Evolutionary conservation across 495 filamentous ascomycete genomes (phyloP).

Genomic region (Trichoderma asperelloides): DNA sequence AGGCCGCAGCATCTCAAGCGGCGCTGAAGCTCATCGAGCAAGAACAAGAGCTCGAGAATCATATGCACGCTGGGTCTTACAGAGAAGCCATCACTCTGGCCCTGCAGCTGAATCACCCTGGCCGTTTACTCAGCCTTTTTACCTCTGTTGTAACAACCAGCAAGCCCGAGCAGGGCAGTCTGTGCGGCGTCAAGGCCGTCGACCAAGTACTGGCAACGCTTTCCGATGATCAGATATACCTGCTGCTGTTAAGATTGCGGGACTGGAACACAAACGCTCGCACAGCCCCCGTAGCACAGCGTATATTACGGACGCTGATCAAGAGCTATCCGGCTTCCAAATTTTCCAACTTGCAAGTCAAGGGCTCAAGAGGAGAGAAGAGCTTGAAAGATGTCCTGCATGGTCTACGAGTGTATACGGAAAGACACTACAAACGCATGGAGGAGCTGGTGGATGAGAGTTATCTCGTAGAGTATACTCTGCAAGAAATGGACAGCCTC

Average conservation of each 20-base stretch:
- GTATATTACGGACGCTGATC: constrained; percentile 72
- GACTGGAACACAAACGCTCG: constrained; percentile 97
- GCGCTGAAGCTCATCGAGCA: constrained; percentile 77
- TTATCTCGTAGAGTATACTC: constrained; percentile 84
- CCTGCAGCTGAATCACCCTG: constrained; percentile 87
- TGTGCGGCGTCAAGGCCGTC: constrained; percentile 68
- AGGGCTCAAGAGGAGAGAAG: constrained; percentile 53
- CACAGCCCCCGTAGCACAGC: constrained; percentile 77
- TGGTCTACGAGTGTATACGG: constrained; percentile 76
- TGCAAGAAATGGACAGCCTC: constrained; percentile 83
- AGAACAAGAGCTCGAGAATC: constrained; percentile 86
- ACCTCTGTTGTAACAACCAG: constrained; percentile 62
- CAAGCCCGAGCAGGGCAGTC: constrained; percentile 48
- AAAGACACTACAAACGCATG: constrained; percentile 79
- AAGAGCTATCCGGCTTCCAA: constrained; percentile 65
- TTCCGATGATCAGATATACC: constrained; percentile 71
- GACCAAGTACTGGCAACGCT: constrained; percentile 76
- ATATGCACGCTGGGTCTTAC: constrained; percentile 75
- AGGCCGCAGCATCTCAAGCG: constrained; percentile 56
- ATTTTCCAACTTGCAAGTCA: constrained; percentile 49
- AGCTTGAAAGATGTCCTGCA: constrained; percentile 75
- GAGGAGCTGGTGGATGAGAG: constrained; percentile 91
- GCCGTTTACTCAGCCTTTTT: constrained; percentile 73
- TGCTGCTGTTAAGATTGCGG: constrained; percentile 65
- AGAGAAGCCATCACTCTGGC: constrained; percentile 88